Evolutionary conservation across 495 filamentous ascomycete species (phyloP).

Genomic region (Tuber borchii): DNA sequence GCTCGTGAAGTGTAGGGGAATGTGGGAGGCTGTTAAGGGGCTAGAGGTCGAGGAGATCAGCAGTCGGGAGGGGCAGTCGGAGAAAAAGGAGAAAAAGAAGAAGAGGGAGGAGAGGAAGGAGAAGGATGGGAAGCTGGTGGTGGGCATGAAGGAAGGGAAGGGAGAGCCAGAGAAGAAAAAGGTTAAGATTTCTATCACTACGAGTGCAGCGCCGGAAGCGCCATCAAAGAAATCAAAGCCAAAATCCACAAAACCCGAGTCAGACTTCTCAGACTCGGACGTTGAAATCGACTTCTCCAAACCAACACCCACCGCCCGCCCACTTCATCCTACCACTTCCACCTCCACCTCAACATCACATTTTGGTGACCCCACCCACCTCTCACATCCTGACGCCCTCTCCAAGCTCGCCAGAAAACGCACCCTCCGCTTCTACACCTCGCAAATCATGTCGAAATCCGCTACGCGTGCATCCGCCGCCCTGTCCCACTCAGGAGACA

Average conservation of each 20-base stretch:
- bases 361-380: constrained; percentile 59
- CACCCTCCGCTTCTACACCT: constrained; percentile 90
- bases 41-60: constrained; percentile 44
- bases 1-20: constrained; percentile 67
- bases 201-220: constrained; percentile 38
- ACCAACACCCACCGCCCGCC: background rate
- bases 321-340: constrained; percentile 42
- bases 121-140: constrained; percentile 40
- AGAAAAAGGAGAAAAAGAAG: constrained; percentile 41
- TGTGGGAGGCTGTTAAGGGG: constrained; percentile 72
- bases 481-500: constrained; percentile 79
- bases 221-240: constrained; percentile 46
- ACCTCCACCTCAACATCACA: constrained; percentile 46
- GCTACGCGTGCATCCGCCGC: constrained; percentile 77
- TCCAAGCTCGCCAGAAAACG: constrained; percentile 83
- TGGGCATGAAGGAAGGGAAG: constrained; percentile 45
- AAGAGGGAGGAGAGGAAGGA: constrained; percentile 41
- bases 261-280: constrained; percentile 52
- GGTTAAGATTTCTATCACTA: constrained; percentile 45
- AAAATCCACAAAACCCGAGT: constrained; percentile 39
- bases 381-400: constrained; percentile 60
- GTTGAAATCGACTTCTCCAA: constrained; percentile 55
- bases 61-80: constrained; percentile 37
- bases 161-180: constrained; percentile 39
- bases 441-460: constrained; percentile 85